Evolutionary conservation across 495 filamentous ascomycete genomes (phyloP).

Genomic region (Chaetomium tenue): DNA sequence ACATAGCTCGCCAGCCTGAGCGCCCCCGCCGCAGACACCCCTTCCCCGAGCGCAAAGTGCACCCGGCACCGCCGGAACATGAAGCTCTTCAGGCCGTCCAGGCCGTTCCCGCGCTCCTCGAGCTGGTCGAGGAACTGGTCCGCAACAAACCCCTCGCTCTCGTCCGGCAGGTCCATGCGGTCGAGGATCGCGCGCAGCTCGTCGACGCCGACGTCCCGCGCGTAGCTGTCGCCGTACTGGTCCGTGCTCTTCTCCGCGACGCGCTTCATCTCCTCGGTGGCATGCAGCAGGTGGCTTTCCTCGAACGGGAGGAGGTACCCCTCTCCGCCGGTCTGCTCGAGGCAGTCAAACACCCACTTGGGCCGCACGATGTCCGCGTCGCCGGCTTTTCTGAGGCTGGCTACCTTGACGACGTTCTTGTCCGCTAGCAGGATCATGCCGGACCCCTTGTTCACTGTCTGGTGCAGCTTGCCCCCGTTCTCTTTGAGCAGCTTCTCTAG

Average conservation of each 20-base stretch:
- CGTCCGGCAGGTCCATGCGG: conserved; percentile 39
- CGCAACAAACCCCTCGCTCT: conserved; percentile 33
- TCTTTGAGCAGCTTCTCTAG: conserved; percentile 85
- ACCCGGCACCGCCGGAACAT: conserved; percentile 65
- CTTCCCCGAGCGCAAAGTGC: conserved; percentile 45
- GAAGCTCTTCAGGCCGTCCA: conserved; percentile 55
- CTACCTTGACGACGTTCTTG: conserved; percentile 80
- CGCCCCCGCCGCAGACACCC: conserved; percentile 25
- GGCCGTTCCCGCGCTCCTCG: conserved; percentile 52
- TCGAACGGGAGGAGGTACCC: conserved; percentile 51
- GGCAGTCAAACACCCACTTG: conserved; percentile 81
- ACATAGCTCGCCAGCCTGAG: conserved; percentile 48
- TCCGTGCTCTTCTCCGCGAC: conserved; percentile 59
- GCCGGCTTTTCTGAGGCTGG: conserved; percentile 70
- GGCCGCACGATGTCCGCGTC: conserved; percentile 71
- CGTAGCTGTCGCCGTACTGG: conserved; percentile 78
- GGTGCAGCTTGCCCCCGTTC: conserved; percentile 80
- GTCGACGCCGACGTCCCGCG: conserved; percentile 62
- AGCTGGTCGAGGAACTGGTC: conserved; percentile 54
- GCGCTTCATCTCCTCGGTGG: conserved; percentile 34
- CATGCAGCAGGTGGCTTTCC: conserved; percentile 55
- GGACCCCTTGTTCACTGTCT: conserved; percentile 61
- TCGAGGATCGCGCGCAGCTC: conserved; percentile 62
- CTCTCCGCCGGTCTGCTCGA: conserved; percentile 59
- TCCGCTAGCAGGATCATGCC: conserved; percentile 75